Base-by-base conservation (phyloP, 2,329 filamentous ascomycete species). In the Colletotrichum higginsianum region DNA sequence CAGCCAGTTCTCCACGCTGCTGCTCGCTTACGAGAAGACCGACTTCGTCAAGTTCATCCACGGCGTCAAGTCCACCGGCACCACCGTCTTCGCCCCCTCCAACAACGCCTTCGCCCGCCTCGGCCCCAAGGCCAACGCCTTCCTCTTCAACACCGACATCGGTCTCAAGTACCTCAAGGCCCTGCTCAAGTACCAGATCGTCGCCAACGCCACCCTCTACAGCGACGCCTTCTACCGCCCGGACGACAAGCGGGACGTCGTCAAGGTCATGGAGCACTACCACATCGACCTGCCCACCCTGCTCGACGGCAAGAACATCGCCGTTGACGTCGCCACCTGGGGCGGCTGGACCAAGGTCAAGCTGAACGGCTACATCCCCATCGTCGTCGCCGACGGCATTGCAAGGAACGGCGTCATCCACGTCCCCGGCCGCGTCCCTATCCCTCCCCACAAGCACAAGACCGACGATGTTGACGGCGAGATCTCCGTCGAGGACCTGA, bases 391-490 rank as follows among this genome's bases (percentile, higher is more conserved):
- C 73, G 94, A 98, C 78, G 91, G 86, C 0, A 81, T 96, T 66
- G 93, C 92, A 0, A 89, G 87, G 77, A 93, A 98, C 78, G 95
- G 95, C 42, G 94, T 96, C 16, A 88, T 97, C 47, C 95, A 98
- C 67, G 90, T 96, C 18, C 85, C 96, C 0, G 86, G 88, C 58
- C 87, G 87, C 68, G 90, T 98, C 0, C 83, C 97, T 68, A 90
- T 98, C 74, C 95, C 95, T 52, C 94, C 94, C 2, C 90, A 89
- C 81, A 86, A 86, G 73, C 78, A 84, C 16, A 53, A 82, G 75
- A 78, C 16, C 2, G 81, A 80, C 58, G 79, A 78, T 0, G 78
- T 77, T 61, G 78, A 80, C 38, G 86, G 83, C 44, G 86, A 89
- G 76, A 83, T 92, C 71, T 84, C 80, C 4, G 86, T 92, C 6